Evolutionary conservation across 805 yeast species (phyloP).

Genomic region (Komagataella mondaviorum): DNA sequence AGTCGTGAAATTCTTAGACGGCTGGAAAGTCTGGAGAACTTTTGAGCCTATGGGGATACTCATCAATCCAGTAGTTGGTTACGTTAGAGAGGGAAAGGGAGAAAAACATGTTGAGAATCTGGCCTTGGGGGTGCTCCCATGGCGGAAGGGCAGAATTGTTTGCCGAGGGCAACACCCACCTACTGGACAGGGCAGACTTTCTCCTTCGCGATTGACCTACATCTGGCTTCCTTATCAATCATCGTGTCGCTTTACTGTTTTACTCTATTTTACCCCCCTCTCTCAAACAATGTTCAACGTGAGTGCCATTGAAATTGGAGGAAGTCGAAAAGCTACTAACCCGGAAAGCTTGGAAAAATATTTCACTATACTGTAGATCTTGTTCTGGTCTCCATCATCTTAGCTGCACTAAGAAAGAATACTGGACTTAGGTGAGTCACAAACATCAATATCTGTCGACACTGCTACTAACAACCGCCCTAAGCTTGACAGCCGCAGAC

Average conservation of each 20-base stretch:
- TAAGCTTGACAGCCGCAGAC: slow-evolving; percentile 7
- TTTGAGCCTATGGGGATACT: slow-evolving; percentile 6
- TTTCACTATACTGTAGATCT: slow-evolving; percentile 69
- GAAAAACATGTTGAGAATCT: neutral
- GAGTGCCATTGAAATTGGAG: neutral
- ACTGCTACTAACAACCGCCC: neutral
- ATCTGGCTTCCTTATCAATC: neutral
- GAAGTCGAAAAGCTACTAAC: neutral
- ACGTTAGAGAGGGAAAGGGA: neutral
- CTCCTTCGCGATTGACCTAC: neutral
- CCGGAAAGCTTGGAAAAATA: slow-evolving; percentile 39
- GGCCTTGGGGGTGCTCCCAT: too few species aligned
- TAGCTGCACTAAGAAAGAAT: slow-evolving; percentile 77
- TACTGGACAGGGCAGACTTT: too few species aligned
- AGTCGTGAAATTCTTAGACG: slow-evolving; percentile 25
- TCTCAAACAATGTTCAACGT: neutral
- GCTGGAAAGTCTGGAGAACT: slow-evolving; percentile 10
- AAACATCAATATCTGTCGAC: slow-evolving; percentile 1
- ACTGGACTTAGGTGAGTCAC: slow-evolving; percentile 47
- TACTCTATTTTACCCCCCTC: neutral
- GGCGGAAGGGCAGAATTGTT: neutral
- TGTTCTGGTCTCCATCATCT: slow-evolving; percentile 61
- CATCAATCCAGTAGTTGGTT: neutral
- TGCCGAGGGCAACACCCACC: too few species aligned
- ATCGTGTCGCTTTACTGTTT: neutral